These are phyloP conservation scores for Trametes cubensis DNA, from an alignment of 768 basidiomycete species.

Conservation along the genomic window DNA sequence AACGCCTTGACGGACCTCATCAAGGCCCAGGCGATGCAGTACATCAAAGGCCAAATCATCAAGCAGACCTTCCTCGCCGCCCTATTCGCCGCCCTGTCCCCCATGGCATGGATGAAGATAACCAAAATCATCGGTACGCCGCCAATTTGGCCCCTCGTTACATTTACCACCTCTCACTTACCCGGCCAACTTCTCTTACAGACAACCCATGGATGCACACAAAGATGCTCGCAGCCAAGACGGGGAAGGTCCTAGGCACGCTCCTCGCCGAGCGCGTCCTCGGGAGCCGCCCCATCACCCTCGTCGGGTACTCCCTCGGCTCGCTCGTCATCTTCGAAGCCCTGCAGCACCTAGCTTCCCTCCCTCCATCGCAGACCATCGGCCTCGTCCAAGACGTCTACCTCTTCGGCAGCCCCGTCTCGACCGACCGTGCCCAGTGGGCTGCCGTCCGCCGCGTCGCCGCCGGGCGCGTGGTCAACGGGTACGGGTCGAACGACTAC, in stretches of 20 bases:
- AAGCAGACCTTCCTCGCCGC: constrained; percentile 53
- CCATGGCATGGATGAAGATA: constrained; percentile 52
- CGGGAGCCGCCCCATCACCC: constrained; percentile 55
- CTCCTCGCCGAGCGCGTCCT: constrained; percentile 53
- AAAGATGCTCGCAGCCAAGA: constrained; percentile 51
- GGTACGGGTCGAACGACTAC: constrained; percentile 54
- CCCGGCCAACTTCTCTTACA: constrained; percentile 24
- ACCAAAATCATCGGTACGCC: constrained; percentile 54
- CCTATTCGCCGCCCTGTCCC: constrained; percentile 52
- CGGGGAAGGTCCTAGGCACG: constrained; percentile 56
- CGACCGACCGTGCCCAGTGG: constrained; percentile 47
- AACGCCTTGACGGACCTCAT: constrained; percentile 48
- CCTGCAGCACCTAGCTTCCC: constrained; percentile 48
- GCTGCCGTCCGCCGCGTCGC: constrained; percentile 50
- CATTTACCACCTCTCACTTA: not conserved
- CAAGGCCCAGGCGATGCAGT: constrained; percentile 52
- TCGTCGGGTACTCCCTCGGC: constrained; percentile 61
- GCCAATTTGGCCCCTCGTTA: constrained; percentile 8
- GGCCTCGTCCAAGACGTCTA: constrained; percentile 58
- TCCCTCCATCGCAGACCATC: constrained; percentile 46
- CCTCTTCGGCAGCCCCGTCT: constrained; percentile 53
- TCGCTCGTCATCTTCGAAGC: constrained; percentile 60
- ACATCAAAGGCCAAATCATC: constrained; percentile 51
- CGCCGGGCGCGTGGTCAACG: constrained; percentile 56
- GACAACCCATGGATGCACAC: constrained; percentile 67